Base-by-base conservation (phyloP, 139 green algal species). In the Closterium sp. region DNA sequence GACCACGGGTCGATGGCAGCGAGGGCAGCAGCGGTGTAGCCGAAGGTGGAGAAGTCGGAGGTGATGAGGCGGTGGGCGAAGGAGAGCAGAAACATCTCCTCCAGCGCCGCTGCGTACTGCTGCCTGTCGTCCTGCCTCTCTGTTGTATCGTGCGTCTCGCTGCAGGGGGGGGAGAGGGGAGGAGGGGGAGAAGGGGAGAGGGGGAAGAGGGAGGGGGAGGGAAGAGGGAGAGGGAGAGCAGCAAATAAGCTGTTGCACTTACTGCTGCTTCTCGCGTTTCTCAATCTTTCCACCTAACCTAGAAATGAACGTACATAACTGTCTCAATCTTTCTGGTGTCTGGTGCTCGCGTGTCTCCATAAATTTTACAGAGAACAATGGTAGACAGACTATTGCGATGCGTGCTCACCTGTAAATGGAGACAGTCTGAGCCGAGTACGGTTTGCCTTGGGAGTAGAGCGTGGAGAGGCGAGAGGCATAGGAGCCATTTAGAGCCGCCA, bases 1-100 rank as follows among this genome's bases (percentile, higher is more conserved):
- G 81, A 83, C 34, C 81, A 91, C 19, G 87, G 89, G 21, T 33
- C 23, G 7, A 34, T 30, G n/a, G 43, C 84, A 4, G n/a, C 55
- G 10, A 92, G 64, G 6, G 43, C 89, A 16, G 84, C 84, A 0
- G 89, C 89, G 5, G 64, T 76, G 33, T 92, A 92, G n/a, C 89
- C 89, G 19, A 92, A 92, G 28, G 89, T 92, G 4, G 89, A 92
- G 84, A 86, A 64, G 84, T 92, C 83, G 34, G 89, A 86, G 84
- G 32, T 23, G 5, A 92, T 8, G 5, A 92, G 89, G 21, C 33
- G 34, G 89, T 92, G 43, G 4, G 55, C 88, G 35, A 91, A 91
- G 84, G 43, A 91, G 33, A 92, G 89, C 10, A 92, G 32, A 28
- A 38, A 85, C 84, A 92, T 92, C 84, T 92, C 89, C 23, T 16